Evolutionary conservation across 2,329 filamentous ascomycete species (phyloP).

Genomic region (Davidsoniella neocaledoniae): DNA sequence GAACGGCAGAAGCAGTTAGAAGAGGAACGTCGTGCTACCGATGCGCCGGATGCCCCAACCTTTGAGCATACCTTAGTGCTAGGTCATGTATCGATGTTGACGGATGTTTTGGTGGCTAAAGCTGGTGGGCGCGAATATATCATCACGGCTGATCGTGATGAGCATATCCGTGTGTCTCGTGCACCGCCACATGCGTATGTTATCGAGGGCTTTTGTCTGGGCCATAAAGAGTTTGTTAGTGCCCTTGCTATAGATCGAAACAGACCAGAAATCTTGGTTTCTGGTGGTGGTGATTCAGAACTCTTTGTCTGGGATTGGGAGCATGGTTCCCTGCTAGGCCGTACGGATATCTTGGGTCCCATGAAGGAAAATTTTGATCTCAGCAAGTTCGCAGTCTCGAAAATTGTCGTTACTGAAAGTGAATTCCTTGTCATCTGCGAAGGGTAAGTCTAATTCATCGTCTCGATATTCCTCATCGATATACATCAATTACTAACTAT

Average conservation of each 20-base stretch:
- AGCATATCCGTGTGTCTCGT: conserved; percentile 76
- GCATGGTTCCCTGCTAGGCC: conserved; percentile 34
- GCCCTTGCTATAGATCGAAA: conserved; percentile 48
- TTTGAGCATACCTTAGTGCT: conserved; percentile 70
- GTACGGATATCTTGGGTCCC: conserved; percentile 30
- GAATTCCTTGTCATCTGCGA: conserved; percentile 28
- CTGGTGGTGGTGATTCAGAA: conserved; percentile 70
- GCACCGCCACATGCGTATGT: conserved; percentile 70
- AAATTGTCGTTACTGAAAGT: conserved; percentile 14
- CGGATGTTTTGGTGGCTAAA: conserved; percentile 40
- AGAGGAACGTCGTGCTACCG: conserved; percentile 16
- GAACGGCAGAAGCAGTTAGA: conserved; percentile 16
- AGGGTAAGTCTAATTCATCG: conserved; percentile 22
- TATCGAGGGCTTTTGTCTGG: conserved; percentile 78
- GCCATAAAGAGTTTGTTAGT: conserved; percentile 72
- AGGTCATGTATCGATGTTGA: conserved; percentile 91
- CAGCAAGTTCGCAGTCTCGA: conserved; percentile 29
- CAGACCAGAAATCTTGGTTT: conserved; percentile 50
- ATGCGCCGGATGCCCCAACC: conserved; percentile 22
- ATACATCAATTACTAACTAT: conserved; percentile 14
- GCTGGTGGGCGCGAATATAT: conserved; percentile 32
- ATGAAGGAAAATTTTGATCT: neutral
- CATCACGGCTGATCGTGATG: conserved; percentile 38
- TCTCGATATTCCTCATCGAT: neutral
- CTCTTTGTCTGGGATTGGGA: conserved; percentile 75